Conservation (phyloP, 306 rosid genomes). For the Rosa chinensis region DNA sequence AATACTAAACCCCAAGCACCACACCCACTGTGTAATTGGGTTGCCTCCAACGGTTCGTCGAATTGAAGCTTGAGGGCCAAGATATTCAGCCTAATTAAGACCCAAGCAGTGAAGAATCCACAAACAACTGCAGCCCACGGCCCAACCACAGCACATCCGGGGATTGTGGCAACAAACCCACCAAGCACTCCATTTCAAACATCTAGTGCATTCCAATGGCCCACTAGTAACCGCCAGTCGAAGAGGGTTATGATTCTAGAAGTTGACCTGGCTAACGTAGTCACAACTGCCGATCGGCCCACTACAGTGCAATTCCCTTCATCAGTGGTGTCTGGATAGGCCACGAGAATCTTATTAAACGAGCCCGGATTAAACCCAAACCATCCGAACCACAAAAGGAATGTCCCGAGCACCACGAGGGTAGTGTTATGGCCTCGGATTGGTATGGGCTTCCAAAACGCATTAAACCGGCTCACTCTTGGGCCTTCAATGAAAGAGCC, state of each 20-base stretch:
- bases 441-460: slow-evolving; percentile 41
- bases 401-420: slow-evolving; percentile 65
- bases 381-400: slow-evolving; percentile 81
- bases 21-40: slow-evolving; percentile 78
- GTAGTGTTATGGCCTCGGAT: slow-evolving; percentile 65
- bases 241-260: slow-evolving; percentile 50
- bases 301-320: slow-evolving; percentile 62
- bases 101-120: slow-evolving; percentile 64
- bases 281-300: slow-evolving; percentile 52
- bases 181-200: slow-evolving; percentile 83
- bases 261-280: no score
- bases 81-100: slow-evolving; percentile 59
- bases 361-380: slow-evolving; percentile 73
- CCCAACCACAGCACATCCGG: slow-evolving; percentile 72
- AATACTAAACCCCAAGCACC: slow-evolving; percentile 75
- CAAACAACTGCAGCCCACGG: slow-evolving; percentile 74
- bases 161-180: slow-evolving; percentile 73
- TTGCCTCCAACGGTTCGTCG: slow-evolving; percentile 70
- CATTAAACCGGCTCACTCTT: slow-evolving; percentile 52
- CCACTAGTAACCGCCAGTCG: slow-evolving; percentile 47
- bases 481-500: slow-evolving; percentile 77
- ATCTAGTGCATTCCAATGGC: slow-evolving; percentile 72
- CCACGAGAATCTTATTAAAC: slow-evolving; percentile 46
- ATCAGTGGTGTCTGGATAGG: slow-evolving; percentile 31
- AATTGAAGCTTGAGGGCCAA: slow-evolving; percentile 55